These are phyloP conservation scores for Bryoglossum gracile DNA, from an alignment of 495 filamentous ascomycete species.

Conservation along the genomic window DNA sequence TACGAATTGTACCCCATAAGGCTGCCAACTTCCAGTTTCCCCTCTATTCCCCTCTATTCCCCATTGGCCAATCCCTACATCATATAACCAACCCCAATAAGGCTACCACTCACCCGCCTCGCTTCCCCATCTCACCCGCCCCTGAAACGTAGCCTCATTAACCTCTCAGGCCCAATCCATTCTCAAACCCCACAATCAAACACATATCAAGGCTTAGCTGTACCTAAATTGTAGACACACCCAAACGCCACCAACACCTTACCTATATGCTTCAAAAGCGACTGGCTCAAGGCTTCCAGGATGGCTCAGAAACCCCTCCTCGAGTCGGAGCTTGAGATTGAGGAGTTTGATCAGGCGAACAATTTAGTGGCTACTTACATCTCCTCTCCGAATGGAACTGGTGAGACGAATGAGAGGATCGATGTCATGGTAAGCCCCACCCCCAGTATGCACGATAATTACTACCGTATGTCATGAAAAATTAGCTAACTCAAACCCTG, in stretches of 20 bases:
- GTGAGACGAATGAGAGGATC: constrained; percentile 6
- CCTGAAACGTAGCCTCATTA: constrained; percentile 3
- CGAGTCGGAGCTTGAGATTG: constrained; percentile 19
- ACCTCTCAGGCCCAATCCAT: not conserved
- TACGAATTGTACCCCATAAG: no score
- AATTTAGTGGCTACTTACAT: constrained; percentile 43
- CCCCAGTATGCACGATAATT: not conserved
- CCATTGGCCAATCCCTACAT: no score
- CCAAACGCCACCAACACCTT: not conserved
- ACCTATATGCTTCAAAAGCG: not conserved
- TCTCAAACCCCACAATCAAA: not conserved
- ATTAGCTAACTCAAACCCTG: not conserved
- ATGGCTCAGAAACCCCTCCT: constrained; percentile 9
- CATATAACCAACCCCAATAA: no score
- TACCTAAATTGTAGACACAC: not conserved
- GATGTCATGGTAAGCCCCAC: constrained; percentile 24
- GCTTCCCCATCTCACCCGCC: constrained; percentile 1
- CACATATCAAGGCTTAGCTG: not conserved
- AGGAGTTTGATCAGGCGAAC: constrained; percentile 46
- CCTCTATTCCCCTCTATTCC: no score
- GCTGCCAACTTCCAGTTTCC: no score
- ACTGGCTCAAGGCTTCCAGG: no score
- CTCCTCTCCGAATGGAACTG: constrained; percentile 16
- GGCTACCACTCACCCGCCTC: no score
- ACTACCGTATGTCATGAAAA: not conserved